phyloP scores from a whole-genome alignment of 192 early-diverging fungal genomes.

The Physocladia obscura region DNA sequence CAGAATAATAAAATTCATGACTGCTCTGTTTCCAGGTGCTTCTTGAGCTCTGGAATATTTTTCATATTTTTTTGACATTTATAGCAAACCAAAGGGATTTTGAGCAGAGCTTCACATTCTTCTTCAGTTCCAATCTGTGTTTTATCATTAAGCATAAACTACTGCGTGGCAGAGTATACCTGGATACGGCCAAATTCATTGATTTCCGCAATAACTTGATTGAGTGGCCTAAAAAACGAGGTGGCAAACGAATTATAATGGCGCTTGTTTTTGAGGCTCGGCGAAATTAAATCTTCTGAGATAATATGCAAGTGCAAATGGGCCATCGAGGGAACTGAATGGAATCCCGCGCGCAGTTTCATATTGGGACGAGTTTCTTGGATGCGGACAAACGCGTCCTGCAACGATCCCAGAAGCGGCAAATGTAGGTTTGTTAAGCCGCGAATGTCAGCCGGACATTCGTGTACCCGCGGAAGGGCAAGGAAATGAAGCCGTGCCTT shows the following conservation, averaged over 20 bases:
- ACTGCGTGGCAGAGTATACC: slow-evolving; percentile 17
- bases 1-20: no score
- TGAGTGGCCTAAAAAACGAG: slow-evolving; percentile 50
- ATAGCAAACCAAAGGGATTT: slow-evolving; percentile 51
- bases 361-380: slow-evolving; percentile 24
- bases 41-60: slow-evolving; percentile 52
- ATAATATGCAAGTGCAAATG: slow-evolving; percentile 69
- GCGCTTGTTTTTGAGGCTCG: slow-evolving; percentile 52
- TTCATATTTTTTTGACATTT: slow-evolving; percentile 37
- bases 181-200: slow-evolving; percentile 35
- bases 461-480: slow-evolving; percentile 46
- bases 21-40: no score
- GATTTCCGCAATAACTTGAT: slow-evolving; percentile 40
- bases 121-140: not conserved
- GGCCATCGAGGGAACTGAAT: slow-evolving; percentile 57
- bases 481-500: slow-evolving; percentile 53
- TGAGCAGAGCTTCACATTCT: slow-evolving; percentile 39
- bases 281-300: slow-evolving; percentile 56
- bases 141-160: not conserved
- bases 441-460: slow-evolving; percentile 36
- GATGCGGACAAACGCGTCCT: slow-evolving; percentile 12
- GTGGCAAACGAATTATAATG: slow-evolving; percentile 71
- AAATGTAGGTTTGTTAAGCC: slow-evolving; percentile 31
- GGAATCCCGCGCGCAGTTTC: slow-evolving; percentile 60
- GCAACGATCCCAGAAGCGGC: slow-evolving; percentile 29